phyloP scores from a whole-genome alignment of 306 rosid genomes.

The Gillenia trifoliata region DNA sequence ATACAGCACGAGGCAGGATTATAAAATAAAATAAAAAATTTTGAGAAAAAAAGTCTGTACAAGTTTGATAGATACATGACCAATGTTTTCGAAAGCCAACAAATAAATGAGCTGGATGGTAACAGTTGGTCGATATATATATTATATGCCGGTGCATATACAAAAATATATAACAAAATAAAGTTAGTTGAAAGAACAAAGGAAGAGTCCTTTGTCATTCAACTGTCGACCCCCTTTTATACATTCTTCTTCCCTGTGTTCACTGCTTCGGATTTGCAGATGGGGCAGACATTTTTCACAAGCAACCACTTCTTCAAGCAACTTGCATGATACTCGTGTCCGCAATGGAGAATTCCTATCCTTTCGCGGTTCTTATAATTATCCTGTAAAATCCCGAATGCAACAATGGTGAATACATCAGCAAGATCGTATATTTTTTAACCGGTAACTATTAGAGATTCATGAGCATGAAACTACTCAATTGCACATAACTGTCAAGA shows the following conservation, averaged over 20 bases:
- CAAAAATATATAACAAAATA: constrained; percentile 36
- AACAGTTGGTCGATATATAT: constrained; percentile 30
- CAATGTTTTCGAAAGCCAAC: constrained; percentile 47
- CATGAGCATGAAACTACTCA: background rate
- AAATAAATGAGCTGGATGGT: constrained; percentile 48
- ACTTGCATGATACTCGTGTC: constrained; percentile 78
- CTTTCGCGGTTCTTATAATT: constrained; percentile 61
- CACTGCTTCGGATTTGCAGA: constrained; percentile 95
- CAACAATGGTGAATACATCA: background rate
- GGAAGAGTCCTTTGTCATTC: constrained; percentile 15
- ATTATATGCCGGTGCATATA: constrained; percentile 49
- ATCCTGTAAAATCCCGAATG: constrained; percentile 45
- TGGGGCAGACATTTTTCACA: constrained; percentile 82
- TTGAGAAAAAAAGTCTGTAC: constrained; percentile 49
- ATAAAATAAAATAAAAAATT: background rate
- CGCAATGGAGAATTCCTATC: constrained; percentile 74
- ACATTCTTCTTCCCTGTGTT: constrained; percentile 29
- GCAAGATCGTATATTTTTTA: background rate
- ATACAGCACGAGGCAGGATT: constrained; percentile 6
- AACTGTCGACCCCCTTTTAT: constrained; percentile 20
- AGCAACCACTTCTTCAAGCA: constrained; percentile 86
- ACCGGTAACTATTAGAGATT: background rate
- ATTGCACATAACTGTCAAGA: background rate
- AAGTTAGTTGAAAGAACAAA: constrained; percentile 25
- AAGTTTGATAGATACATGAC: constrained; percentile 55